These are phyloP conservation scores for Discostella stelligeroides DNA, from an alignment of 108 stramenopile genomes.

Conservation along the genomic window DNA sequence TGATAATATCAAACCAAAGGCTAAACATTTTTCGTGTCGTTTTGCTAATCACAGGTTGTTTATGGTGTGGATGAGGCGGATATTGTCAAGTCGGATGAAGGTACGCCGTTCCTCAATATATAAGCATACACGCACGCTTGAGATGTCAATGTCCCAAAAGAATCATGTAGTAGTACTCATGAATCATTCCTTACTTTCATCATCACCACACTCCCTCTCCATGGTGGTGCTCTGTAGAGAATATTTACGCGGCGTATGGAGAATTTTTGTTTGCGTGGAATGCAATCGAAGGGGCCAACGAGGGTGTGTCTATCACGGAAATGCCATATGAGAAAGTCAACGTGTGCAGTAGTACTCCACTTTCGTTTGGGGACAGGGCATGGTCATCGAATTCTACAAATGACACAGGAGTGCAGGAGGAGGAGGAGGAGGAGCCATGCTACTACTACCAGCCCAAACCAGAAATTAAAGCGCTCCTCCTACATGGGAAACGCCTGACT, in stretches of 20 bases:
- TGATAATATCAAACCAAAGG: no score
- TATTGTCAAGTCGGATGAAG: conserved; percentile 50
- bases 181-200: neutral
- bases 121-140: no score
- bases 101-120: neutral
- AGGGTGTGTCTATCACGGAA: conserved; percentile 35
- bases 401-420: no score
- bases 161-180: no score
- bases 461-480: conserved; percentile 36
- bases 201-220: neutral
- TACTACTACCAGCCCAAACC: conserved; percentile 45
- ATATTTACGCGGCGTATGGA: conserved; percentile 38
- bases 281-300: conserved; percentile 29
- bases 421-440: conserved; percentile 30
- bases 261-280: conserved; percentile 35
- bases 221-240: conserved; percentile 10
- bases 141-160: neutral
- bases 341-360: conserved; percentile 10
- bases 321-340: conserved; percentile 45
- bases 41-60: no score
- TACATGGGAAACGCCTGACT: conserved; percentile 41
- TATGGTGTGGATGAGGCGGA: conserved; percentile 57
- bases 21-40: no score
- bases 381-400: no score
- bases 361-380: neutral